Conservation (phyloP, 2,329 filamentous ascomycete species). For the Penicillium frequentans region DNA sequence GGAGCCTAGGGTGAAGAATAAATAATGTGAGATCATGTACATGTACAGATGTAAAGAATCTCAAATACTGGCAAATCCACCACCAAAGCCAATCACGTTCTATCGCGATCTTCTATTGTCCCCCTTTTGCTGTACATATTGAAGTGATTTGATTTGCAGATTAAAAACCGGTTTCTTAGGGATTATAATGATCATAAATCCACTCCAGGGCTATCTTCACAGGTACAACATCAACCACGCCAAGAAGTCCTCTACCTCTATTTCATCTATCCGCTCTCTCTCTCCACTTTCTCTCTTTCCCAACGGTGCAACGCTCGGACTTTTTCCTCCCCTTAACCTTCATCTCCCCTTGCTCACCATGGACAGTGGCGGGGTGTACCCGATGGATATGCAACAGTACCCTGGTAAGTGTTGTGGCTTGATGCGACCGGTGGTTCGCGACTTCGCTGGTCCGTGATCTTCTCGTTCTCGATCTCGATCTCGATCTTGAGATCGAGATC, state of each 20-base stretch:
- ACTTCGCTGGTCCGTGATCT: background rate
- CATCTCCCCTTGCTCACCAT: conserved; percentile 21
- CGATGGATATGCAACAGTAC: conserved; percentile 24
- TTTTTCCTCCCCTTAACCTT: conserved; percentile 14
- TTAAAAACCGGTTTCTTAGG: too few species aligned
- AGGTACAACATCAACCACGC: background rate
- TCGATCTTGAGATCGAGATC: background rate
- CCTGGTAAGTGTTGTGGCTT: conserved; percentile 18
- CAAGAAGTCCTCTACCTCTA: background rate
- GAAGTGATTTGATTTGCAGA: background rate
- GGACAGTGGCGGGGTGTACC: conserved; percentile 29
- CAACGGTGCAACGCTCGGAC: conserved; percentile 2
- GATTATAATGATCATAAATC: too few species aligned
- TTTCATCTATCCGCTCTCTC: background rate
- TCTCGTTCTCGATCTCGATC: background rate
- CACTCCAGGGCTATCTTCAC: too few species aligned
- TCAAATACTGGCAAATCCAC: background rate
- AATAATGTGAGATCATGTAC: too few species aligned
- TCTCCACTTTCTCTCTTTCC: background rate
- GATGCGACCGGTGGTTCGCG: background rate
- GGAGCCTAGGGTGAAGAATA: too few species aligned
- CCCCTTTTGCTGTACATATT: background rate
- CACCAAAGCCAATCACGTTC: too few species aligned
- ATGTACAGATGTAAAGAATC: background rate
- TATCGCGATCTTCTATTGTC: background rate